Conservation (phyloP, 2,329 filamentous ascomycete genomes). For the Chrysoporthe deuterocubensis region DNA sequence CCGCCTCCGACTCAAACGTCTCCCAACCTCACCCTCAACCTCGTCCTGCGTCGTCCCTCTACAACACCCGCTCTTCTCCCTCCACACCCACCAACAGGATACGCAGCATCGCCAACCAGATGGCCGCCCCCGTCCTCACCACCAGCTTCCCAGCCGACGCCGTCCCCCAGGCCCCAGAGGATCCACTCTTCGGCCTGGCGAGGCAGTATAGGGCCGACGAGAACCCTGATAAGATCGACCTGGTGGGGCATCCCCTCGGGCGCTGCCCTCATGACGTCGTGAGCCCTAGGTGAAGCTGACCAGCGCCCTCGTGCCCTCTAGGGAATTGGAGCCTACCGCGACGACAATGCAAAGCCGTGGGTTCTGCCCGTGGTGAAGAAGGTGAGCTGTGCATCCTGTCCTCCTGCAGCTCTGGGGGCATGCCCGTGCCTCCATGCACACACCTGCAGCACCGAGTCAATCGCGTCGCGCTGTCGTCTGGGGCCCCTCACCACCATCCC, state of each 20-base stretch:
- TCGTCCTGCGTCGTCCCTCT: conserved; percentile 37
- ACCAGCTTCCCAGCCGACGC: conserved; percentile 76
- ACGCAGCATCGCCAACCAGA: conserved; percentile 69
- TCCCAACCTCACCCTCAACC: conserved; percentile 32
- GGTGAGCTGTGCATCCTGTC: conserved; percentile 55
- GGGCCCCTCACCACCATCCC: conserved; percentile 15
- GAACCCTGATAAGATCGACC: conserved; percentile 81
- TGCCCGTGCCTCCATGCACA: neutral
- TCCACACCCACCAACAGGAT: conserved; percentile 56
- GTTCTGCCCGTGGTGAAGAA: conserved; percentile 94
- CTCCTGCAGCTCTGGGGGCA: neutral
- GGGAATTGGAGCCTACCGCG: conserved; percentile 90
- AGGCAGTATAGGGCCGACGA: conserved; percentile 83
- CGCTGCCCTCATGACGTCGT: conserved; percentile 18
- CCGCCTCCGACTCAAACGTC: conserved; percentile 6
- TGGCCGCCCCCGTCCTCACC: conserved; percentile 61
- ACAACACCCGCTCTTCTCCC: conserved; percentile 42
- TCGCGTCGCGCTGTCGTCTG: conserved; percentile 1
- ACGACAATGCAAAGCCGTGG: conserved; percentile 96
- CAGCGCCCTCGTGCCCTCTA: conserved; percentile 34
- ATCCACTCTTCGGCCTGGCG: conserved; percentile 93
- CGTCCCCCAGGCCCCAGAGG: conserved; percentile 90
- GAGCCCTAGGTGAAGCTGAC: conserved; percentile 11
- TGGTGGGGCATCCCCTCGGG: conserved; percentile 60
- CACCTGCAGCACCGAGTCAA: conserved; percentile 14